Evolutionary conservation across 2,329 filamentous ascomycete species (phyloP).

Genomic region (Thelonectria discophora): DNA sequence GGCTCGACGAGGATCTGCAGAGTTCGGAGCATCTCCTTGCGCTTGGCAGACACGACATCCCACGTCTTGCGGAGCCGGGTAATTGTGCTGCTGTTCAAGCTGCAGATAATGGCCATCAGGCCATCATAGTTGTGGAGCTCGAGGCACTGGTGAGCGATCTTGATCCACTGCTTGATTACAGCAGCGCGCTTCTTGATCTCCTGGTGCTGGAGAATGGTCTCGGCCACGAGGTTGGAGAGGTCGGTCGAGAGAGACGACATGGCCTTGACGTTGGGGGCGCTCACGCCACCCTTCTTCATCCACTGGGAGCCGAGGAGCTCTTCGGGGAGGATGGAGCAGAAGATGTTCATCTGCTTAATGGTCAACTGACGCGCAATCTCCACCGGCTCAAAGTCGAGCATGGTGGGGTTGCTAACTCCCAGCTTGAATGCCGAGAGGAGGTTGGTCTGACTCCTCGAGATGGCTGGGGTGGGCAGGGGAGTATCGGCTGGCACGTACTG

Average conservation of each 20-base stretch:
- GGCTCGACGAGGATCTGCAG: constrained; percentile 89
- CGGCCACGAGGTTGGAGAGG: constrained; percentile 89
- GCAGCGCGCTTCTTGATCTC: constrained; percentile 91
- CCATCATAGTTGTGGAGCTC: constrained; percentile 96
- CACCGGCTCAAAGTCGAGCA: constrained; percentile 90
- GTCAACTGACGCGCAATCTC: constrained; percentile 94
- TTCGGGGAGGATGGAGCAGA: constrained; percentile 90
- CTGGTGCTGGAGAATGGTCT: constrained; percentile 87
- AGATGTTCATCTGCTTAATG: constrained; percentile 88
- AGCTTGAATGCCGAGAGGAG: constrained; percentile 78
- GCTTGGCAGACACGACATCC: constrained; percentile 86
- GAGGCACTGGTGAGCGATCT: constrained; percentile 85
- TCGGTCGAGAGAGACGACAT: constrained; percentile 95
- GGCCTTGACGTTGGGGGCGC: constrained; percentile 88
- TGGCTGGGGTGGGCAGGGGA: constrained; percentile 72
- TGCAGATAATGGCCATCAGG: constrained; percentile 96
- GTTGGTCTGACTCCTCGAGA: constrained; percentile 81
- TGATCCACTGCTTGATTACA: constrained; percentile 98
- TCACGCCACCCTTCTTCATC: constrained; percentile 85
- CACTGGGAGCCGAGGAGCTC: constrained; percentile 92
- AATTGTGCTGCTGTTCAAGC: constrained; percentile 90
- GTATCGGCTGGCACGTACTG: constrained; percentile 76
- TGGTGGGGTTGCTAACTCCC: constrained; percentile 73
- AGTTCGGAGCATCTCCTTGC: constrained; percentile 79
- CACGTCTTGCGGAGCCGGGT: constrained; percentile 88